Evolutionary conservation across 345 rosid species (phyloP), one percentile per base, ranked within the genome.

Genomic region (Alliaria petiolata): DNA sequence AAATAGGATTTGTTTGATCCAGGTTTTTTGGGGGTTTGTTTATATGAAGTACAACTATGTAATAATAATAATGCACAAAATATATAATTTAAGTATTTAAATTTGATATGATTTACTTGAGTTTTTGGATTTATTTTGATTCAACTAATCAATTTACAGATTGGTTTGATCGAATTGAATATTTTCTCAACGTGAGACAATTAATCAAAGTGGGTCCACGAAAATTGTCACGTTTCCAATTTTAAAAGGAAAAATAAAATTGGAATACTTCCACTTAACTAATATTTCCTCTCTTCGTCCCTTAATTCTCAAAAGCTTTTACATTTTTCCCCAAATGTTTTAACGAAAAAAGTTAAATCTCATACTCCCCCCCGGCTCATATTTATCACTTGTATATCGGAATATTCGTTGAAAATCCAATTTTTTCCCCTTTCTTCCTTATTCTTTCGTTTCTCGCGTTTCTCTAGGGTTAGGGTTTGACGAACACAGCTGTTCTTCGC

Each of bases 401-500:
- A 4, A 66, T 75, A 66, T 59, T 74, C 55, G 58, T 25, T 35
- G 26, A 35, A 43, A 19, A 9, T 51, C 42, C 43, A 3, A 30
- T 8, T 38, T 51, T 16, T 39, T 19, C 12, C 6, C 25, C 19
- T 57, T 50, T 39, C 3, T 20, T 53, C 34, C 28, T 5, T 19
- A 14, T 61, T 61, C 36, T 69, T 22, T 62, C 36, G 35, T 53
- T 4, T 12, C 66, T 65, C 51, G 62, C 12, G 53, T 28, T 36
- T 45, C 57, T 62, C 65, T 47, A 46, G 79, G 54, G 62, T 47
- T 76, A 54, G 31, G 64, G 69, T 16, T 53, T 8, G 66, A 45
- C 71, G 75, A 75, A 69, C 75, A 16, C 14, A 55, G 45, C 70
- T 62, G 14, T 50, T 60, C 40, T 3, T 31, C 67, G 68, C 78